These are phyloP conservation scores for Mycena capillaripes DNA, from an alignment of 768 basidiomycete species.

Conservation along the genomic window DNA sequence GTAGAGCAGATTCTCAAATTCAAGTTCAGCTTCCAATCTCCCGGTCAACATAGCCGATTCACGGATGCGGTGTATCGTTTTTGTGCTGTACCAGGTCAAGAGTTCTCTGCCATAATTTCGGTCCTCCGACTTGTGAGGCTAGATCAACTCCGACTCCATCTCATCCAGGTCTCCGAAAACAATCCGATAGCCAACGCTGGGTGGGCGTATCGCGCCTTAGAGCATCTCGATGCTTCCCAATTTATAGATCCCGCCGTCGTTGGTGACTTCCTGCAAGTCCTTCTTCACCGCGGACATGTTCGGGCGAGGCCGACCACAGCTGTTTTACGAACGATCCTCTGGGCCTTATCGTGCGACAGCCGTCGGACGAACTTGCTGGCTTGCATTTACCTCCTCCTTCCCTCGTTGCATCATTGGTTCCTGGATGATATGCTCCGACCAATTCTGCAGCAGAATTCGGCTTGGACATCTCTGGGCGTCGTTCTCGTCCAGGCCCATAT, in stretches of 20 bases:
- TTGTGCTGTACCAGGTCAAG: background rate
- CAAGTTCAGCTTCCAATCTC: background rate
- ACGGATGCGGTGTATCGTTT: background rate
- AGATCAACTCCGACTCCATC: background rate
- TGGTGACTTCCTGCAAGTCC: background rate
- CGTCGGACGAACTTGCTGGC: background rate
- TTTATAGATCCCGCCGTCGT: background rate
- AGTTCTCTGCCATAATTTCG: background rate
- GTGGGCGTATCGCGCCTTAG: background rate
- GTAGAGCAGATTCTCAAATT: background rate
- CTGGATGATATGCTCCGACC: background rate
- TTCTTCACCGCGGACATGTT: background rate
- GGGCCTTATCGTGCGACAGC: background rate
- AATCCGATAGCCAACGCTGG: background rate
- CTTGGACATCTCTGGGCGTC: background rate
- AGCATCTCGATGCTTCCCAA: background rate
- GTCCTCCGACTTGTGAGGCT: background rate
- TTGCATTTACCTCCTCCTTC: background rate
- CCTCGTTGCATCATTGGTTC: background rate
- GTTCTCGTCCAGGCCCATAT: background rate
- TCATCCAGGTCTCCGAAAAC: background rate
- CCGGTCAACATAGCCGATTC: background rate
- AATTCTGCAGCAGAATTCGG: background rate
- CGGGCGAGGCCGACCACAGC: background rate
- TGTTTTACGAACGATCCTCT: background rate